Conservation (phyloP, 306 rosid species). For the Oemleria cerasiformis region DNA sequence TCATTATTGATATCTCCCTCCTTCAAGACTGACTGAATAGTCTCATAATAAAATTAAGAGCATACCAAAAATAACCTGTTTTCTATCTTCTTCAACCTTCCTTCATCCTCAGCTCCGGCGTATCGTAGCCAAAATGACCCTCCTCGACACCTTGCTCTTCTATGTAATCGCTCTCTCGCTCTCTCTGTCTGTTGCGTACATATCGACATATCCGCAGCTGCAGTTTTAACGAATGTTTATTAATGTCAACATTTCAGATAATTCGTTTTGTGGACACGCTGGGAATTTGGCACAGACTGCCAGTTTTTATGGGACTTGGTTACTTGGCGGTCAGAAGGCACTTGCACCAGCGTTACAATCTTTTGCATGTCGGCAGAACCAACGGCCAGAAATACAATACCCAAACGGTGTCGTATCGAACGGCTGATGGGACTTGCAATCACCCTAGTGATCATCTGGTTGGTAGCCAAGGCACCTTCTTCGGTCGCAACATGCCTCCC, state of each 20-base stretch:
- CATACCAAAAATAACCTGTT: constrained; percentile 30
- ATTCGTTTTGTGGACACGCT: constrained; percentile 62
- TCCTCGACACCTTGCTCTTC: constrained; percentile 51
- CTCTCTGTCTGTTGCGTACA: no score
- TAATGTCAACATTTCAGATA: constrained; percentile 21
- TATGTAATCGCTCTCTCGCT: constrained; percentile 24
- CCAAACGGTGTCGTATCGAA: constrained; percentile 36
- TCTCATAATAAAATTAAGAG: no score
- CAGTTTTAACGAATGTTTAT: no score
- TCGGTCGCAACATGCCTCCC: constrained; percentile 78
- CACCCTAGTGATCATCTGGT: constrained; percentile 44
- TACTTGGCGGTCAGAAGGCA: constrained; percentile 71
- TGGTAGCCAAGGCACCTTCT: constrained; percentile 62
- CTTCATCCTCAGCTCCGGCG: constrained; percentile 54
- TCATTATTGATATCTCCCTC: no score
- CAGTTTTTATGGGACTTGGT: constrained; percentile 53
- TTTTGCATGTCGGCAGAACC: constrained; percentile 45
- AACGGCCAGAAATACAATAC: constrained; percentile 44
- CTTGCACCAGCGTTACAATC: constrained; percentile 64
- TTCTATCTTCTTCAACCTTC: constrained; percentile 39
- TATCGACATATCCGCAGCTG: no score
- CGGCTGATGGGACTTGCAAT: constrained; percentile 63
- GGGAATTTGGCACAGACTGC: constrained; percentile 64
- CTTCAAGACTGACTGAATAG: no score
- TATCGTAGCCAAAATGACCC: constrained; percentile 51